Evolutionary conservation across 202 grass and related monocot genomes (phyloP).

Genomic region (Panicum virgatum): DNA sequence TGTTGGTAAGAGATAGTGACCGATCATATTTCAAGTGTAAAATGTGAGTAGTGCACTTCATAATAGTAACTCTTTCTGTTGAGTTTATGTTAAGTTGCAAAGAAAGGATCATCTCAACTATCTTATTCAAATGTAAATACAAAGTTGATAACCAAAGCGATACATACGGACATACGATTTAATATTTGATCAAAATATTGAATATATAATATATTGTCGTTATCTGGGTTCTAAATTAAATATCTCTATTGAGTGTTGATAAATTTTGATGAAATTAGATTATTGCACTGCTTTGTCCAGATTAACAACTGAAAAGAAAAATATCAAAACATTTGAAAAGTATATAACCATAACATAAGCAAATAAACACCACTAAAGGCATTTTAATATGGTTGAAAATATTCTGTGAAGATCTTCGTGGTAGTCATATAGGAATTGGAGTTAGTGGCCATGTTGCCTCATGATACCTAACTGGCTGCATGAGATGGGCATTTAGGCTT

Average conservation of each 20-base stretch:
- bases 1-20: background rate
- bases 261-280: too few relatives aligned
- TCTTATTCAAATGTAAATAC: background rate
- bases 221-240: too few relatives aligned
- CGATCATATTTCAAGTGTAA: too few relatives aligned
- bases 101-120: background rate
- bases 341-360: background rate
- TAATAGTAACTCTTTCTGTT: background rate
- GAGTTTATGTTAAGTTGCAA: background rate
- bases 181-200: background rate
- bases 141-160: background rate
- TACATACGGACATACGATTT: background rate
- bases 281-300: background rate
- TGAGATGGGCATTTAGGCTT: constrained; percentile 13
- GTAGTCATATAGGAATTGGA: background rate
- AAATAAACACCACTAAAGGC: too few relatives aligned
- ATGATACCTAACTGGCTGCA: constrained; percentile 33
- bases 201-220: background rate
- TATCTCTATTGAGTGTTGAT: too few relatives aligned
- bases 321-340: background rate
- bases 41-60: background rate
- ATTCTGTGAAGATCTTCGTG: too few relatives aligned
- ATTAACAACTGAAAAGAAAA: background rate
- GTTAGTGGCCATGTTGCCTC: background rate
- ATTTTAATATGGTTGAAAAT: background rate